Base-by-base conservation (phyloP, 1,284 basidiomycete genomes). In the Cryptococcus sp. region DNA sequence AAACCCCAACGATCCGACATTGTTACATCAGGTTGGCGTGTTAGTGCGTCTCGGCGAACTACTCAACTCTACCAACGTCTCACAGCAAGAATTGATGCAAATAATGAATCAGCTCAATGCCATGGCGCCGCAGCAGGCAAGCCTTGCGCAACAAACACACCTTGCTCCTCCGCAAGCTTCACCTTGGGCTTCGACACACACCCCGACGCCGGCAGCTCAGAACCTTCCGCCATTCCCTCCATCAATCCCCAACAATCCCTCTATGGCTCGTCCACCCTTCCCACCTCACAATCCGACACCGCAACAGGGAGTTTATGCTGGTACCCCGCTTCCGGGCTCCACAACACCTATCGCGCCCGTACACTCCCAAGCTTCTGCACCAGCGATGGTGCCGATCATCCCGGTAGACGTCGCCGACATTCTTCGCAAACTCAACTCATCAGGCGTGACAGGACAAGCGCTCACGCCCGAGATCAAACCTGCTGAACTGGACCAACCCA, bases 401-500 rank as follows among this genome's bases (percentile, higher is more conserved):
- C 49, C 63, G 3, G 48, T 67, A 48, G 68, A 77, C 53, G 67
- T 77, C 17, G 67, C 67, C 47, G 66, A 72, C 53, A 72, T 77
- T 6, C 62, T 76, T n/a, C 65, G 66, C 34, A 74, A 68, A 46
- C 66, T 77, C 45, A 71, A 66, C 55, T 63, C 58, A 46, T 65
- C 71, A 0, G 74, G 73, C 25, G 46, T 66, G n/a, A 50, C 65
- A 55, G 64, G 80, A 54, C 84, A 85, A 38, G 82, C 87, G 1
- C 74, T 81, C 54, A 75, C 75, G 15, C 75, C 77, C 5, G 78
- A 82, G 5, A 79, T 80, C 4, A 80, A 82, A 46, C 77, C 78
- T 44, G 61, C 69, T 16, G 49, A 50, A 15, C 41, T 54, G 6
- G 29, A 44, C 16, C 16, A 23, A 15, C 53, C 52, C 6, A 59